A percentile compares a stretch with the other conserved stretches of the same genome.
These are phyloP conservation scores for Colletotrichum karsti DNA, from an alignment of 2,329 filamentous ascomycete species.

Conservation along the genomic window DNA sequence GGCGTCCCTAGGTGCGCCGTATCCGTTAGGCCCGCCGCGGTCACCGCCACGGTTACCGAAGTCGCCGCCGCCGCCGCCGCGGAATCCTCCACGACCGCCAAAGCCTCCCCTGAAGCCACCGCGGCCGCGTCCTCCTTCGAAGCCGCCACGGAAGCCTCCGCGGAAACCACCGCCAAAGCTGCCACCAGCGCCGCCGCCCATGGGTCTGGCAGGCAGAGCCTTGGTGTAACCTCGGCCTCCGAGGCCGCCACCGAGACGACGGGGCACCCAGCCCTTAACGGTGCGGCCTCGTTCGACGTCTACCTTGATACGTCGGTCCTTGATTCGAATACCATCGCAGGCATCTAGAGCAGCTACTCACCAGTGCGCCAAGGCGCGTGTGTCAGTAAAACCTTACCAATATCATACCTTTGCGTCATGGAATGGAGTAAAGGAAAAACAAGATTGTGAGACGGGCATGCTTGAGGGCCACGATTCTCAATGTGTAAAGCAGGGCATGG, in stretches of 20 bases:
- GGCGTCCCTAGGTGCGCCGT: slow-evolving; percentile 63
- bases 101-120: slow-evolving; percentile 54
- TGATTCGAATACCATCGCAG: slow-evolving; percentile 90
- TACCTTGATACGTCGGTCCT: slow-evolving; percentile 89
- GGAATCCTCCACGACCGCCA: slow-evolving; percentile 64
- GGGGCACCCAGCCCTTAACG: slow-evolving; percentile 91
- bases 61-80: slow-evolving; percentile 55
- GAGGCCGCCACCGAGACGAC: slow-evolving; percentile 89
- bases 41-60: slow-evolving; percentile 52
- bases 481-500: slow-evolving; percentile 48
- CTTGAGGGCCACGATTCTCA: slow-evolving; percentile 65
- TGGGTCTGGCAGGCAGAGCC: slow-evolving; percentile 75
- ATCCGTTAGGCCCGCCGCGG: slow-evolving; percentile 55
- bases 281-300: slow-evolving; percentile 97
- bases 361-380: slow-evolving; percentile 65
- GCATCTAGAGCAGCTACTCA: slow-evolving; percentile 86
- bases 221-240: slow-evolving; percentile 95
- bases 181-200: slow-evolving; percentile 61
- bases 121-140: slow-evolving; percentile 42
- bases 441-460: slow-evolving; percentile 58
- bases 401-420: slow-evolving; percentile 42
- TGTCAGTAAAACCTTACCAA: slow-evolving; percentile 75
- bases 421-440: slow-evolving; percentile 35
- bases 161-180: slow-evolving; percentile 57
- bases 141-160: slow-evolving; percentile 57